Evolutionary conservation across 306 rosid species (phyloP).

Genomic region (Lathyrus sativus): DNA sequence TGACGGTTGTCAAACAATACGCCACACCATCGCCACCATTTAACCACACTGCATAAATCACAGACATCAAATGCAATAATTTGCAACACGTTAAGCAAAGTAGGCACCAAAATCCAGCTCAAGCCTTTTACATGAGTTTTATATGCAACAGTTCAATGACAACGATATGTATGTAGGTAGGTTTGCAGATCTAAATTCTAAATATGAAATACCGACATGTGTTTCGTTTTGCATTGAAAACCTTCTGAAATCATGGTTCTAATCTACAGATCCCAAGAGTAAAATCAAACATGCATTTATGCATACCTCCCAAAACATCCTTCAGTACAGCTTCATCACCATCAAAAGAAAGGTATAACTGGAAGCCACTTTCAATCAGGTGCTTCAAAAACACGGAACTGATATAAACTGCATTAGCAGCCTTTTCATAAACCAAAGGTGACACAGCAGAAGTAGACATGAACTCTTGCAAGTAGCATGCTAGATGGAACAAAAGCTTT

Average conservation of each 20-base stretch:
- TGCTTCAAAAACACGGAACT: slow-evolving; percentile 82
- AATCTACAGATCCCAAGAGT: not conserved
- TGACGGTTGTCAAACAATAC: not conserved
- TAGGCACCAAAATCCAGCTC: slow-evolving; percentile 20
- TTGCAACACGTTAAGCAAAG: slow-evolving; percentile 15
- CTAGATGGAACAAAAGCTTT: slow-evolving; percentile 85
- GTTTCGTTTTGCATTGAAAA: not conserved
- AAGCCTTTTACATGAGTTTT: slow-evolving; percentile 27
- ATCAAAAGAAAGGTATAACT: slow-evolving; percentile 65
- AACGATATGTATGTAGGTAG: slow-evolving; percentile 14
- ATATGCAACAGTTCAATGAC: slow-evolving; percentile 14
- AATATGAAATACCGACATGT: slow-evolving; percentile 2
- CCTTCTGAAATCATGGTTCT: not conserved
- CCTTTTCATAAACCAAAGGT: slow-evolving; percentile 66
- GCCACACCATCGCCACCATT: not conserved
- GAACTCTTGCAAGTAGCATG: slow-evolving; percentile 79
- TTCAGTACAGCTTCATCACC: slow-evolving; percentile 56
- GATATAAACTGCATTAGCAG: slow-evolving; percentile 81
- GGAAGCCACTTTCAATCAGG: slow-evolving; percentile 73
- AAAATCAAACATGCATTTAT: not conserved
- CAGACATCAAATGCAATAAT: slow-evolving; percentile 19
- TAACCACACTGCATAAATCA: slow-evolving; percentile 1
- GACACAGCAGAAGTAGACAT: slow-evolving; percentile 64
- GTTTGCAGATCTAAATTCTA: slow-evolving; percentile 11
- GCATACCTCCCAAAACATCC: slow-evolving; percentile 64